A percentile compares a stretch with the other conserved stretches of the same genome.
Evolutionary conservation across 768 basidiomycete genomes (phyloP).

Genomic region (Phylloporus sp.): DNA sequence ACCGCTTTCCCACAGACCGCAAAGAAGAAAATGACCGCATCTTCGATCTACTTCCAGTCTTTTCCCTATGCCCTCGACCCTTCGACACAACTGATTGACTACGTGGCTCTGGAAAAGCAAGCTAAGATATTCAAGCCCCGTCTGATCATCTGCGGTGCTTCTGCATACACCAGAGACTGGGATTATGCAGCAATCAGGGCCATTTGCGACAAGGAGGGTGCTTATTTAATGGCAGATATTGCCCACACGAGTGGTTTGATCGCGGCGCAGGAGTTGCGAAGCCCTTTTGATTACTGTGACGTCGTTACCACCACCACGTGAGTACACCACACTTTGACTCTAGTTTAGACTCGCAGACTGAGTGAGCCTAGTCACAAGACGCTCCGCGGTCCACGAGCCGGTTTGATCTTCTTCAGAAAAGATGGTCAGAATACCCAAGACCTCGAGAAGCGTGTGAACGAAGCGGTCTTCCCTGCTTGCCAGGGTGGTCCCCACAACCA

Average conservation of each 20-base stretch:
- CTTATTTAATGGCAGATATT: conserved; percentile 94
- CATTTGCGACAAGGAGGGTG: conserved; percentile 81
- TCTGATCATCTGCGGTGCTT: conserved; percentile 95
- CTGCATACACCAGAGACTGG: conserved; percentile 98
- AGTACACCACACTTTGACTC: conserved; percentile 23
- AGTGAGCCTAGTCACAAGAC: conserved; percentile 77
- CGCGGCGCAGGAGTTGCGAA: conserved; percentile 84
- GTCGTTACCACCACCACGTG: conserved; percentile 97
- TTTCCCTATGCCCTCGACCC: conserved; percentile 87
- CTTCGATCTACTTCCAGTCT: conserved; percentile 99
- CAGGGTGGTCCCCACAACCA: conserved; percentile 99
- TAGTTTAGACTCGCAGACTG: neutral
- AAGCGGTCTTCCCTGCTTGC: conserved; percentile 99
- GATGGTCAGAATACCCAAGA: conserved; percentile 77
- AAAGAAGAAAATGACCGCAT: conserved; percentile 99
- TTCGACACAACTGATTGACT: conserved; percentile 85
- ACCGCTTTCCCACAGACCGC: conserved; percentile 56
- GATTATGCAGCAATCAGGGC: conserved; percentile 82
- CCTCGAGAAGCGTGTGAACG: conserved; percentile 94
- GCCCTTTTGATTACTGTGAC: conserved; percentile 94
- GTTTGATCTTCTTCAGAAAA: conserved; percentile 97
- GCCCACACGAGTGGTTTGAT: conserved; percentile 96
- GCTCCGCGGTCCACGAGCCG: conserved; percentile 95
- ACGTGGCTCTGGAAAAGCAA: conserved; percentile 70
- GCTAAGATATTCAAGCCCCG: conserved; percentile 95